A percentile compares a stretch with the other conserved stretches of the same genome.
phyloP scores from a whole-genome alignment of 129 eudicot species.

The Dittrichia graveolens region DNA sequence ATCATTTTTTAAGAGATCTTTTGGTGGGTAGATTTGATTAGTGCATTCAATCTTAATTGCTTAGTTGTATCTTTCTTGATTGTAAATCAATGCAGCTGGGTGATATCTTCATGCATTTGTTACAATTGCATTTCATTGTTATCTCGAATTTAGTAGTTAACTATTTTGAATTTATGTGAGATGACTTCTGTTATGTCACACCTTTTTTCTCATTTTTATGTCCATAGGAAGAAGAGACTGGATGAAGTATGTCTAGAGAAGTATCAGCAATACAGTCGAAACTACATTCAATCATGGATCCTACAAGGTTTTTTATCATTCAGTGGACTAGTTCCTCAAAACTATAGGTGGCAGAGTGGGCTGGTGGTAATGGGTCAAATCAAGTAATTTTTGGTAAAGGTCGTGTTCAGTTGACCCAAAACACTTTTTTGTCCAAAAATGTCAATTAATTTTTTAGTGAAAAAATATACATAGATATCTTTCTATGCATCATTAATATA shows the following conservation, averaged over 20 bases:
- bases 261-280: conserved; percentile 83
- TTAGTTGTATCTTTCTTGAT: neutral
- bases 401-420: neutral
- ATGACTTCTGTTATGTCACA: neutral
- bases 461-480: too few species aligned
- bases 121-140: neutral
- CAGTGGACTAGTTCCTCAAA: conserved; percentile 5
- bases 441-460: too few species aligned
- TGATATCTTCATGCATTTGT: neutral
- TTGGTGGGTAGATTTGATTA: conserved; percentile 10
- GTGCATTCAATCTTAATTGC: neutral
- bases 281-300: conserved; percentile 94
- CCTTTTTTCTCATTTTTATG: neutral
- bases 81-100: neutral
- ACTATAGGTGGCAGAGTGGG: neutral
- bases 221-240: conserved; percentile 82
- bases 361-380: neutral
- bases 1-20: neutral
- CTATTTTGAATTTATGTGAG: neutral
- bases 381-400: neutral
- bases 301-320: conserved; percentile 64
- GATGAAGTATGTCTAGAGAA: conserved; percentile 91
- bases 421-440: neutral
- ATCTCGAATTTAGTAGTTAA: neutral
- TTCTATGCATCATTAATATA: too few species aligned